Evolutionary conservation across 768 basidiomycete species (phyloP).

Genomic region (Podaxis rugospora): DNA sequence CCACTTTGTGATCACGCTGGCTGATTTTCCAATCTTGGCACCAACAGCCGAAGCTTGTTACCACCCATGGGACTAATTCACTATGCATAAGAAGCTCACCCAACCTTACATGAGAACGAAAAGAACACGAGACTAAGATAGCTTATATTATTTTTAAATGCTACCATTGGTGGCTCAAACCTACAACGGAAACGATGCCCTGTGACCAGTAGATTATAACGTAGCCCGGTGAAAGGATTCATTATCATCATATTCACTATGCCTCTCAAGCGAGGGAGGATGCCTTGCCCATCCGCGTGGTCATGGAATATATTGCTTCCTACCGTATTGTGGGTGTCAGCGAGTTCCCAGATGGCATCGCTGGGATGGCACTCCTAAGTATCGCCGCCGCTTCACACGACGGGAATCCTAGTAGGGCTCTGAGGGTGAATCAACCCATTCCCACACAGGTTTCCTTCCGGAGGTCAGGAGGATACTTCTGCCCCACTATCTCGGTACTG

Average conservation of each 20-base stretch:
- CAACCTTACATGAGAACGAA: background rate
- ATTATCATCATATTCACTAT: background rate
- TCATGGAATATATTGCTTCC: background rate
- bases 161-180: background rate
- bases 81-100: background rate
- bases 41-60: background rate
- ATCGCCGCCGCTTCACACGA: no score
- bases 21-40: background rate
- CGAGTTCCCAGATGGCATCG: no score
- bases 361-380: no score
- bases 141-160: background rate
- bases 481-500: no score
- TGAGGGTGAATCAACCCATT: no score
- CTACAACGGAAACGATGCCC: background rate
- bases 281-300: background rate
- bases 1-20: background rate
- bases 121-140: background rate
- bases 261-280: background rate
- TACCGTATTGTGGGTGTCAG: no score
- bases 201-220: background rate
- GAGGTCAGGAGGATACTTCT: no score
- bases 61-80: background rate
- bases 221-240: background rate
- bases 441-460: no score
- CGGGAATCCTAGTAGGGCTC: no score